A percentile compares a stretch with the other conserved stretches of the same genome.
These are phyloP conservation scores for Lactarius hatsudake DNA, from an alignment of 768 basidiomycete species.

Conservation along the genomic window DNA sequence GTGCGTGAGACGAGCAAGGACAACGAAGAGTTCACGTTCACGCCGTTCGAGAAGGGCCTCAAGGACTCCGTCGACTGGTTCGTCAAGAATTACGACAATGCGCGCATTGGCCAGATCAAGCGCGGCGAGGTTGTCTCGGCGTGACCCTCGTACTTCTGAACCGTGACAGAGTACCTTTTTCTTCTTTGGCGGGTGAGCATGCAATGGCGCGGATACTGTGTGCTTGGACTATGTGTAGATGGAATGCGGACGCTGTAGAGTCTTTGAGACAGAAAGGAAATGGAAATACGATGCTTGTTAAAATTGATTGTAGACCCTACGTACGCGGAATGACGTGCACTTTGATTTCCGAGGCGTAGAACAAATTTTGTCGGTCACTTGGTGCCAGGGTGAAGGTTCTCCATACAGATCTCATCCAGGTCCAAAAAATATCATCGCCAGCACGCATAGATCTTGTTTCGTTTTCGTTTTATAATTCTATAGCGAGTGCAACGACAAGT, in stretches of 20 bases:
- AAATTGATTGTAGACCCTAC: background rate
- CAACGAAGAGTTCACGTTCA: conserved; percentile 82
- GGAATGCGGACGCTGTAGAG: conserved; percentile 1
- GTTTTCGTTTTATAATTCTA: conserved; percentile 15
- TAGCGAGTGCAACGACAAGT: background rate
- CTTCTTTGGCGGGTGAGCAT: background rate
- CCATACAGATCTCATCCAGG: background rate
- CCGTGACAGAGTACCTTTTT: background rate
- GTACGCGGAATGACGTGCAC: background rate
- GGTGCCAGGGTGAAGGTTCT: background rate
- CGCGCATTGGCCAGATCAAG: conserved; percentile 51
- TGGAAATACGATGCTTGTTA: background rate
- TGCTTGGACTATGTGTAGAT: background rate
- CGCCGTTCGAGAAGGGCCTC: conserved; percentile 74
- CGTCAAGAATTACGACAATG: conserved; percentile 69
- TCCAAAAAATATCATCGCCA: background rate
- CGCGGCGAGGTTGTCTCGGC: background rate
- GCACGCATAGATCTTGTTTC: background rate
- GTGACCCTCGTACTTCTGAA: background rate
- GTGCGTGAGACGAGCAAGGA: conserved; percentile 39
- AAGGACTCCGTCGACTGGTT: conserved; percentile 83
- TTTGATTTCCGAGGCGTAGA: background rate
- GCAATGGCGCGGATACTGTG: background rate
- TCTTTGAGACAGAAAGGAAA: background rate
- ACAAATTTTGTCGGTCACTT: background rate